A percentile compares a stretch with the other conserved stretches of the same genome.
These are phyloP conservation scores for Starmerella scarabaei DNA, from an alignment of 805 yeast genomes.

Conservation along the genomic window DNA sequence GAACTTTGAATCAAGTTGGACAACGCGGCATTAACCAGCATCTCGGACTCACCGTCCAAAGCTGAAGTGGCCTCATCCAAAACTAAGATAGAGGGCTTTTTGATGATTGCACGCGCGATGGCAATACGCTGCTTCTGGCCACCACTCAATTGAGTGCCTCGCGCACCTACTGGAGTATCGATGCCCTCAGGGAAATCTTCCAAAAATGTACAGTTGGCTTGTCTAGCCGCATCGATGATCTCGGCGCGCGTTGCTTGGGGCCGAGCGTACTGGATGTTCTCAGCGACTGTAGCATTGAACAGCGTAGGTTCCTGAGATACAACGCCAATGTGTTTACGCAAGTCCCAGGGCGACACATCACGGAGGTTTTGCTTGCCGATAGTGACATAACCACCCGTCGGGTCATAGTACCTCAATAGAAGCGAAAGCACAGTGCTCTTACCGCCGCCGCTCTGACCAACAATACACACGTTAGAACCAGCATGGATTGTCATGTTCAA, in stretches of 20 bases:
- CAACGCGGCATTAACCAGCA: constrained; percentile 66
- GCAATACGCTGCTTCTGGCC: constrained; percentile 94
- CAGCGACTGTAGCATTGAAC: constrained; percentile 73
- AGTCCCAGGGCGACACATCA: constrained; percentile 55
- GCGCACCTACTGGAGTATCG: constrained; percentile 72
- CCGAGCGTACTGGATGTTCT: constrained; percentile 68
- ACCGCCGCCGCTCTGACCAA: constrained; percentile 96
- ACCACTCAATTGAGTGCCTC: constrained; percentile 82
- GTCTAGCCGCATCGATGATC: constrained; percentile 46
- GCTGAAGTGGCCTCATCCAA: constrained; percentile 95
- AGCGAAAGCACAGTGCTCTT: constrained; percentile 79
- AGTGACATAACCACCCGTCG: constrained; percentile 46
- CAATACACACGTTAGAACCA: constrained; percentile 86
- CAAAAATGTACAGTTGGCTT: constrained; percentile 70
- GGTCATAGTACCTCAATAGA: constrained; percentile 73
- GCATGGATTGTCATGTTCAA: constrained; percentile 49
- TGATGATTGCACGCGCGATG: constrained; percentile 70
- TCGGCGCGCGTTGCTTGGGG: constrained; percentile 45
- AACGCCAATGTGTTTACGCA: constrained; percentile 66
- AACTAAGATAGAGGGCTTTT: constrained; percentile 66
- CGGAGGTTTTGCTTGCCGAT: constrained; percentile 54
- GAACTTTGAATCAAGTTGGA: constrained; percentile 41
- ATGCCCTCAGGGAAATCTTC: constrained; percentile 66
- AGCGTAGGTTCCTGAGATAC: constrained; percentile 89
- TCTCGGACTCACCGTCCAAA: constrained; percentile 76